These are phyloP conservation scores for Pyrrhoderma lamaoense DNA, from an alignment of 1,284 basidiomycete species.

Conservation along the genomic window DNA sequence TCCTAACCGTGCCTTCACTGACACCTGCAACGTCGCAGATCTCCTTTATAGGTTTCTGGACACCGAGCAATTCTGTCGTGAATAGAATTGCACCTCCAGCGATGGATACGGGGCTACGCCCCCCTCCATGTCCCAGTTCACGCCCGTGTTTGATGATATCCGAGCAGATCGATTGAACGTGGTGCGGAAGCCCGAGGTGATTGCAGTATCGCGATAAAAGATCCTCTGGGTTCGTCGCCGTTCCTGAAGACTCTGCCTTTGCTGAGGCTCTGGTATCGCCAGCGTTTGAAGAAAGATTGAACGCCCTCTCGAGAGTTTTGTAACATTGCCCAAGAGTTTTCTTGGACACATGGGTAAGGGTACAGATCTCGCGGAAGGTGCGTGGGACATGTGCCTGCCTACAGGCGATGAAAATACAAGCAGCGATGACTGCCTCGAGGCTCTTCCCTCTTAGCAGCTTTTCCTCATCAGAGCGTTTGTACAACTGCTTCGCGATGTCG, in stretches of 20 bases:
- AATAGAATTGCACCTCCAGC: slow-evolving; percentile 96
- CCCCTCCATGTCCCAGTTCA: slow-evolving; percentile 83
- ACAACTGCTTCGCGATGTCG: slow-evolving; percentile 95
- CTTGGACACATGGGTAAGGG: slow-evolving; percentile 89
- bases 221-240: slow-evolving; percentile 62
- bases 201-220: slow-evolving; percentile 93
- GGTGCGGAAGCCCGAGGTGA: slow-evolving; percentile 82
- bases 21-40: slow-evolving; percentile 94
- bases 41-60: slow-evolving; percentile 70
- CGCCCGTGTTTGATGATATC: slow-evolving; percentile 82
- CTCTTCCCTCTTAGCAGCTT: slow-evolving; percentile 89
- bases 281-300: slow-evolving; percentile 65
- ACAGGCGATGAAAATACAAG: slow-evolving; percentile 97
- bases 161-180: slow-evolving; percentile 75
- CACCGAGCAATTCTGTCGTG: slow-evolving; percentile 76
- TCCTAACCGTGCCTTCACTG: slow-evolving; percentile 94
- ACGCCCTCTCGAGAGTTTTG: slow-evolving; percentile 88
- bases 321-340: slow-evolving; percentile 94
- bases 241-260: slow-evolving; percentile 25
- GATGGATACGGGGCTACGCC: slow-evolving; percentile 91
- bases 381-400: slow-evolving; percentile 89
- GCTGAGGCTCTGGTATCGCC: slow-evolving; percentile 44
- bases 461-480: slow-evolving; percentile 95
- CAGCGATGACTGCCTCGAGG: slow-evolving; percentile 89
- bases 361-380: slow-evolving; percentile 95